Conservation (phyloP, 1,284 basidiomycete genomes). For the Irpex sp. region DNA sequence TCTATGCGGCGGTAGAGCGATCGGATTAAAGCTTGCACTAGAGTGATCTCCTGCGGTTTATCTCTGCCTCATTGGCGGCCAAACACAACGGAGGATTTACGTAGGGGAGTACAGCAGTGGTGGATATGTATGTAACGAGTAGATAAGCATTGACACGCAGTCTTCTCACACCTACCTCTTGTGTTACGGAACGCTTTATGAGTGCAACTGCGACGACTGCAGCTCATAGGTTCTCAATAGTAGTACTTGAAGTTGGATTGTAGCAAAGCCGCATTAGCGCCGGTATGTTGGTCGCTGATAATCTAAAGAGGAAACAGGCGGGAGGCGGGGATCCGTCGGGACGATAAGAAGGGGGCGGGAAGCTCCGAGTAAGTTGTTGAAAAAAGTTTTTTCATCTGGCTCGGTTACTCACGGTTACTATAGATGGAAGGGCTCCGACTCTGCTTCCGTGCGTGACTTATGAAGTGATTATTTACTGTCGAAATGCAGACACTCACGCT, state of each 20-base stretch:
- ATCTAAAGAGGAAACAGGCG: conserved; percentile 11
- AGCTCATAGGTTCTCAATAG: too few relatives aligned
- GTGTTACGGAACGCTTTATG: too few relatives aligned
- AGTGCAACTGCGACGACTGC: too few relatives aligned
- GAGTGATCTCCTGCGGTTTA: background rate
- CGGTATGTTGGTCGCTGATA: conserved; percentile 2
- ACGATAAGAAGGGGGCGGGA: conserved; percentile 1
- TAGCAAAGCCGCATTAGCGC: background rate
- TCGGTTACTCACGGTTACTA: conserved; percentile 19
- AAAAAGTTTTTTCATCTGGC: conserved; percentile 23
- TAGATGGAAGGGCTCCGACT: background rate
- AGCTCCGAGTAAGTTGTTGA: conserved; percentile 19
- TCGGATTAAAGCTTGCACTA: background rate
- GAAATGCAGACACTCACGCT: background rate
- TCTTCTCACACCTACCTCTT: background rate
- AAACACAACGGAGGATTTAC: background rate
- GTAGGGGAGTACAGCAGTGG: background rate
- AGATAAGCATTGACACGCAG: background rate
- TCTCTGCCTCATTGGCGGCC: background rate
- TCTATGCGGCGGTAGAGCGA: conserved; percentile 37
- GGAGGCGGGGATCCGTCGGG: conserved; percentile 11
- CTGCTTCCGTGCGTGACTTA: background rate
- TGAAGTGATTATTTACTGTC: background rate
- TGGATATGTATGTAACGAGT: background rate
- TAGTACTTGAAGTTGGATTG: too few relatives aligned